Base-by-base conservation (phyloP, 1,139 yeast species). In the Keqinozyma sinolaborantium region DNA sequence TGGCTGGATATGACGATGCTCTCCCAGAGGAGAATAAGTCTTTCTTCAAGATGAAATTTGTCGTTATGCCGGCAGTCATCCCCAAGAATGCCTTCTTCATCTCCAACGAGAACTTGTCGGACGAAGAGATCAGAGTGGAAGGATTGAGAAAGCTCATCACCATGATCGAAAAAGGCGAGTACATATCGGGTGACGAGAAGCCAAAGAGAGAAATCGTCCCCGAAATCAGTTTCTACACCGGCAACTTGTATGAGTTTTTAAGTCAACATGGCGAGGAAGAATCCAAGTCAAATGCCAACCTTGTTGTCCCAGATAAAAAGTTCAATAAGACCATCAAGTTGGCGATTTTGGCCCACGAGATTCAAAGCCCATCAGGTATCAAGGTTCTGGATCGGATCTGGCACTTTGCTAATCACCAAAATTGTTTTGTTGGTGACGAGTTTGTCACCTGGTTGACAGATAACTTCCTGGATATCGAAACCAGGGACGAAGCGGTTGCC, bases 1-100 rank as follows among this genome's bases (percentile, higher is more conserved):
- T 92, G 15, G 96, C 97, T 1, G 98, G 98, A 0, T 86, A 83
- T 53, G 88, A 83, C 24, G 95, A 86, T 47, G 74, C 78, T 1
- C 63, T 72, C 47, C 71, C 75, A 16, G 69, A 77, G 24, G 72
- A 70, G n/a, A 67, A 73, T 31, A 73, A 73, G 35, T 73, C 75
- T 30, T 83, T 79, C 37, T 72, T 71, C 53, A 68, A 83, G 35
- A 76, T 90, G 56, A 83, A 94, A 48, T 86, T 88, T 55, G 96
- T 88, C 7, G 70, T 92, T 1, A 58, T 83, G 47, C 97, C 97
- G 0, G 66, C 86, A 1, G 83, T 77, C 4, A 68, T 81, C 12
- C 81, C 88, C 0, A 72, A 77, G 32, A 77, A 73, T 44, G 71
- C 79, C 1, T 73, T 60, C 44, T 61, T 51, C 30, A 60, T 63